phyloP scores from a whole-genome alignment of 305 asterid genomes.

The Fraxinus sp. region DNA sequence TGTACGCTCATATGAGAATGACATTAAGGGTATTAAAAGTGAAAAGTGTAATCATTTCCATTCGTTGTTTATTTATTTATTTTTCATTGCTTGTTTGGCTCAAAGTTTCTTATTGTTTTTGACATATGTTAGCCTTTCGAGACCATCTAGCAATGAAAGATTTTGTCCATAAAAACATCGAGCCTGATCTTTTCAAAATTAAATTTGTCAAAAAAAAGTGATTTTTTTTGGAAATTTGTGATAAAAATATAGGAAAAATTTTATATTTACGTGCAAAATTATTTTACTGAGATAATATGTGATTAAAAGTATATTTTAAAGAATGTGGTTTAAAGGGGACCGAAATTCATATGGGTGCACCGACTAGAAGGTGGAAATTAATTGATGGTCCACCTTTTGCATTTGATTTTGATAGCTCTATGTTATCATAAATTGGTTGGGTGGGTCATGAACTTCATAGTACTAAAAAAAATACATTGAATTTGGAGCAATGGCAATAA shows the following conservation, averaged over 20 bases:
- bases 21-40: too few species aligned
- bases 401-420: slow-evolving; percentile 6
- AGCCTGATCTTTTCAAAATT: too few species aligned
- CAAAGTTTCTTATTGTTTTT: background rate
- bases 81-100: background rate
- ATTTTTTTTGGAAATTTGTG: background rate
- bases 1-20: too few species aligned
- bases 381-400: slow-evolving; percentile 22
- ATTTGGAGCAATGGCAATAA: background rate
- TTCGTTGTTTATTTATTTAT: background rate
- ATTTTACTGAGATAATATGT: too few species aligned
- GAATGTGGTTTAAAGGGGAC: too few species aligned
- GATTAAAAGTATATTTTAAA: too few species aligned
- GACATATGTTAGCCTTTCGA: background rate
- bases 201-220: too few species aligned
- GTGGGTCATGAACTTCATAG: slow-evolving; percentile 16
- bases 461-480: slow-evolving; percentile 14
- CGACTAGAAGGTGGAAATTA: slow-evolving; percentile 7
- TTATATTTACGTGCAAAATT: too few species aligned
- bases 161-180: background rate
- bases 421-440: slow-evolving; percentile 7
- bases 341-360: background rate
- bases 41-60: background rate
- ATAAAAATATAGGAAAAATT: too few species aligned
- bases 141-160: background rate